phyloP scores from a whole-genome alignment of 768 basidiomycete genomes.

The Saitozyma sp. region DNA sequence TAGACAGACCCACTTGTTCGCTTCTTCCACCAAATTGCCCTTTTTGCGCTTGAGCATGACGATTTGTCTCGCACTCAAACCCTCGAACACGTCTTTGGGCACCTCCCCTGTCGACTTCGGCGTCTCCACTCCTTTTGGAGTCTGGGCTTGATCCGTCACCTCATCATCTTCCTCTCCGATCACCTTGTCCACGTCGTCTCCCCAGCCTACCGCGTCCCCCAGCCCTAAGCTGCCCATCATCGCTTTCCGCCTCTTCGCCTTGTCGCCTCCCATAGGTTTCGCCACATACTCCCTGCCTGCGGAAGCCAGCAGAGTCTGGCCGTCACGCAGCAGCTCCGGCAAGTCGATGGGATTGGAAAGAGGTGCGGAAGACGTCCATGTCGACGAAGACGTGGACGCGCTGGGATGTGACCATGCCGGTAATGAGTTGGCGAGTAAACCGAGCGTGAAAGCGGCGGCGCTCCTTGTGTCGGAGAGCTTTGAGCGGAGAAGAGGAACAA shows the following conservation, averaged over 20 bases:
- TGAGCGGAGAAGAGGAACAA: slow-evolving; percentile 86
- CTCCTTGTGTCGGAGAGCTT: slow-evolving; percentile 89
- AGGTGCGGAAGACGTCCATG: neutral
- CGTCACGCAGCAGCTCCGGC: slow-evolving; percentile 70
- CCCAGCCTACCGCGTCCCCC: slow-evolving; percentile 42
- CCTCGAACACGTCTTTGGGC: slow-evolving; percentile 50
- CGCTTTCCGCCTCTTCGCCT: slow-evolving; percentile 39
- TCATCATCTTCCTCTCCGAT: slow-evolving; percentile 42
- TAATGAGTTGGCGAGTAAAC: slow-evolving; percentile 78
- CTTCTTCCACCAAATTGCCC: slow-evolving; percentile 66
- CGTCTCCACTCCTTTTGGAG: slow-evolving; percentile 5
- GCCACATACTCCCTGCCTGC: slow-evolving; percentile 83
- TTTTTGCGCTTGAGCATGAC: slow-evolving; percentile 94
- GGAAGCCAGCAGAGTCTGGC: slow-evolving; percentile 75
- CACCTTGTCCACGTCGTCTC: slow-evolving; percentile 46
- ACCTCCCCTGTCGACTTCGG: slow-evolving; percentile 7
- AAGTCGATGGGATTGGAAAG: slow-evolving; percentile 21
- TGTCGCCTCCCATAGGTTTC: slow-evolving; percentile 30
- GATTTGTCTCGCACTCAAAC: slow-evolving; percentile 84
- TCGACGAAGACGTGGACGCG: slow-evolving; percentile 1
- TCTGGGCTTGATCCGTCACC: slow-evolving; percentile 8
- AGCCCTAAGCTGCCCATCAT: slow-evolving; percentile 48
- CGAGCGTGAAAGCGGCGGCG: slow-evolving; percentile 83
- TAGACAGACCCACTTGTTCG: slow-evolving; percentile 37
- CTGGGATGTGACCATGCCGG: slow-evolving; percentile 66